These are phyloP conservation scores for Exophiala aquamarina DNA, from an alignment of 2,329 filamentous ascomycete species.

Conservation along the genomic window DNA sequence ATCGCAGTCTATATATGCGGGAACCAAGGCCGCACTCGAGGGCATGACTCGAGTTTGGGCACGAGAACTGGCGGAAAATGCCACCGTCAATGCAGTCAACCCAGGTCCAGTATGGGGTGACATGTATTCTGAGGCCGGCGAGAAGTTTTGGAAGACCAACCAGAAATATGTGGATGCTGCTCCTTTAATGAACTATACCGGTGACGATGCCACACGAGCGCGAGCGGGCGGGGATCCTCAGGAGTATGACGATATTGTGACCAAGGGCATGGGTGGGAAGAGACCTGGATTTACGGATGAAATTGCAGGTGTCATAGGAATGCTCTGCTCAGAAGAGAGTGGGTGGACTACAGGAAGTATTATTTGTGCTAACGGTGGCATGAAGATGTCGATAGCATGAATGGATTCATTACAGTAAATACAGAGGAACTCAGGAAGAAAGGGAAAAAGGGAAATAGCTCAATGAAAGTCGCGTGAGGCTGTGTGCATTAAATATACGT, in stretches of 20 bases:
- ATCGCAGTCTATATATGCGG: constrained; percentile 59
- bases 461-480: too few species aligned
- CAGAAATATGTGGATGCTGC: constrained; percentile 63
- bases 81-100: constrained; percentile 62
- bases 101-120: constrained; percentile 58
- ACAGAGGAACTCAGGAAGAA: neutral
- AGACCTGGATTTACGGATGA: constrained; percentile 67
- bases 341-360: constrained; percentile 78
- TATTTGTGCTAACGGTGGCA: constrained; percentile 77
- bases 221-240: constrained; percentile 55
- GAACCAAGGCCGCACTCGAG: constrained; percentile 63
- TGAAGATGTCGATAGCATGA: constrained; percentile 52
- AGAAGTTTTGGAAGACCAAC: constrained; percentile 59
- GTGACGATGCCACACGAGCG: constrained; percentile 50
- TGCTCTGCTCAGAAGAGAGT: constrained; percentile 71
- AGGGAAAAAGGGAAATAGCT: too few species aligned
- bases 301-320: constrained; percentile 73
- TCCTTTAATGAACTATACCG: constrained; percentile 60
- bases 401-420: neutral
- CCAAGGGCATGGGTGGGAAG: constrained; percentile 56
- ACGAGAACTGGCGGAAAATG: constrained; percentile 56
- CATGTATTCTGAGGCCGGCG: constrained; percentile 54
- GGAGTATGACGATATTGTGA: constrained; percentile 63
- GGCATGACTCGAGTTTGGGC: constrained; percentile 64
- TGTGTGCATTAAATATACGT: too few species aligned